These are phyloP conservation scores for Cercospora sp. DNA, from an alignment of 2,329 filamentous ascomycete species.

Conservation along the genomic window DNA sequence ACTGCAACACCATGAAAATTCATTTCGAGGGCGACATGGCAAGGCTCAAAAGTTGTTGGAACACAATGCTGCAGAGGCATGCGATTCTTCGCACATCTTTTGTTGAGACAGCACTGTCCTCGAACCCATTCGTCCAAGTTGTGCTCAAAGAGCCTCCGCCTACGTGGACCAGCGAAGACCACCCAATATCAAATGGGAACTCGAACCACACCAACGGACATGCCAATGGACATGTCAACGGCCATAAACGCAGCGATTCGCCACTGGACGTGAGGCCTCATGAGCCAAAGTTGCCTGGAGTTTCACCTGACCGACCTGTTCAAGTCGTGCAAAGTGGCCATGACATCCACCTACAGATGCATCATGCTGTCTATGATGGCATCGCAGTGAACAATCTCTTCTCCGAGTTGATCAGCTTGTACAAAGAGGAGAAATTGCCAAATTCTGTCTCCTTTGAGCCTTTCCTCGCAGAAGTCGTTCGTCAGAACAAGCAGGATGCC, in stretches of 20 bases:
- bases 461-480: conserved; percentile 64
- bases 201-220: conserved; percentile 1
- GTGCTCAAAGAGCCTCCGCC: conserved; percentile 56
- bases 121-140: conserved; percentile 70
- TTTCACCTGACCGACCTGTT: conserved; percentile 18
- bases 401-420: conserved; percentile 66
- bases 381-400: conserved; percentile 71
- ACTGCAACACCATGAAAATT: conserved; percentile 73
- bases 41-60: conserved; percentile 63
- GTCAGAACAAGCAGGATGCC: conserved; percentile 50
- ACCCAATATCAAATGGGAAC: not conserved
- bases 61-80: conserved; percentile 63
- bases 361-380: conserved; percentile 87
- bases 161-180: conserved; percentile 41
- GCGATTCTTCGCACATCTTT: conserved; percentile 79
- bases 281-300: conserved; percentile 10
- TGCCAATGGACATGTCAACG: conserved; percentile 9
- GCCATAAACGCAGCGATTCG: not conserved
- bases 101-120: conserved; percentile 60
- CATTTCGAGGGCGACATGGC: conserved; percentile 55
- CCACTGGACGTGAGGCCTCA: not conserved
- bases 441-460: conserved; percentile 58
- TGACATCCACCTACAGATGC: conserved; percentile 56
- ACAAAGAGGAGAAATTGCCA: conserved; percentile 51
- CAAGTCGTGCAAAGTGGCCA: conserved; percentile 15